phyloP scores from a whole-genome alignment of 106 monocot species.

The Dioscorea dumetorum region DNA sequence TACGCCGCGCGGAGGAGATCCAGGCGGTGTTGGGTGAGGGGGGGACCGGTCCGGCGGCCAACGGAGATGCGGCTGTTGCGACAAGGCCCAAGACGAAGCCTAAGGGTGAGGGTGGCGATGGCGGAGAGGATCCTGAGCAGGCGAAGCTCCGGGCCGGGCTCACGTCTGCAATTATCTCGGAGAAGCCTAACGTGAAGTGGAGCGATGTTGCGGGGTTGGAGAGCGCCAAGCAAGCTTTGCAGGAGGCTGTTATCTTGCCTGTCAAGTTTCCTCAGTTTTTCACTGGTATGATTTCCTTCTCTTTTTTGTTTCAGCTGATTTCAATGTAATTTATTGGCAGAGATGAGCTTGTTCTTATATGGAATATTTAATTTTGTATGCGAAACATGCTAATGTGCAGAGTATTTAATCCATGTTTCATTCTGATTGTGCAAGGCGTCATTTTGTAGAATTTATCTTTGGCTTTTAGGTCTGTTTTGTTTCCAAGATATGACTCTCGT shows the following conservation, averaged over 20 bases:
- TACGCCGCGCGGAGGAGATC: constrained; percentile 80
- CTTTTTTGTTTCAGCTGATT: neutral
- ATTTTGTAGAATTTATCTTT: no score
- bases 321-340: no score
- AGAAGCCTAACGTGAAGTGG: constrained; percentile 80
- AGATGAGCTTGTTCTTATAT: no score
- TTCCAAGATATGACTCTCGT: no score
- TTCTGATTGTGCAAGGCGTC: no score
- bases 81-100: constrained; percentile 60
- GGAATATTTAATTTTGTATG: no score
- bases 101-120: constrained; percentile 41
- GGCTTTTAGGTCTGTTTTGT: no score
- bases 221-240: constrained; percentile 79
- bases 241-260: constrained; percentile 78
- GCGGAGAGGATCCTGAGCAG: constrained; percentile 59
- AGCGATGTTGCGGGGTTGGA: constrained; percentile 77
- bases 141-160: constrained; percentile 66
- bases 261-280: constrained; percentile 84
- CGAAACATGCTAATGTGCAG: no score
- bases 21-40: constrained; percentile 68
- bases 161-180: constrained; percentile 69
- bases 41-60: constrained; percentile 44
- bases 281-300: constrained; percentile 32
- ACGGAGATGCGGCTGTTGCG: constrained; percentile 62
- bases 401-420: no score